Percentiles rank a stretch among this genome's conserved stretches.
phyloP scores from a whole-genome alignment of 805 yeast species.

The Blastobotrys peoriensis region DNA sequence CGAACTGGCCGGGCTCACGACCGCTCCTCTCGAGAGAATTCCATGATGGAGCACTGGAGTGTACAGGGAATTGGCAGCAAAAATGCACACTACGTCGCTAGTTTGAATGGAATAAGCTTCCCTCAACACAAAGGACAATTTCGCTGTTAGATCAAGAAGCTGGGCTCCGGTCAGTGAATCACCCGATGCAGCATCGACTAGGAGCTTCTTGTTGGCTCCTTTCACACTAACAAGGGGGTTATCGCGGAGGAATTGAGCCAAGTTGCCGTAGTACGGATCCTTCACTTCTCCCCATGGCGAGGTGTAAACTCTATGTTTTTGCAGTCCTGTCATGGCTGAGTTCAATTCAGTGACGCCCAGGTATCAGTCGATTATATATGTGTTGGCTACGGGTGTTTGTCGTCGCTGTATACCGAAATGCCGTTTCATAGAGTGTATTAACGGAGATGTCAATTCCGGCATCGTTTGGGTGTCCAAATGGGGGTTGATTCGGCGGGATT shows the following conservation, averaged over 20 bases:
- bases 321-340: too few relatives aligned
- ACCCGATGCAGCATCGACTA: slow-evolving; percentile 23
- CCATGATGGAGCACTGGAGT: slow-evolving; percentile 25
- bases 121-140: slow-evolving; percentile 17
- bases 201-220: slow-evolving; percentile 11
- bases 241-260: slow-evolving; percentile 13
- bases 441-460: too few relatives aligned
- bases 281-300: slow-evolving; percentile 19
- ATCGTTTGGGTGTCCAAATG: too few relatives aligned
- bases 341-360: too few relatives aligned
- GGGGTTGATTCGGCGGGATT: too few relatives aligned
- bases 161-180: slow-evolving; percentile 11
- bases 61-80: slow-evolving; percentile 22
- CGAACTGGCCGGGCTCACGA: slow-evolving; percentile 29
- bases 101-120: slow-evolving; percentile 14
- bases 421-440: too few relatives aligned
- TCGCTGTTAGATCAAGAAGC: slow-evolving; percentile 11
- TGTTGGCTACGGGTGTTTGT: too few relatives aligned
- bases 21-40: slow-evolving; percentile 22
- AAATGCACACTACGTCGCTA: slow-evolving; percentile 25
- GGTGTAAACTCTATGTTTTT: too few relatives aligned
- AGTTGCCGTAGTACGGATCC: slow-evolving; percentile 15
- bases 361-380: too few relatives aligned
- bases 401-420: too few relatives aligned
- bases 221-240: slow-evolving; percentile 12